phyloP scores from a whole-genome alignment of 495 filamentous ascomycete species.

The Pyrenopolyporus hunteri region DNA sequence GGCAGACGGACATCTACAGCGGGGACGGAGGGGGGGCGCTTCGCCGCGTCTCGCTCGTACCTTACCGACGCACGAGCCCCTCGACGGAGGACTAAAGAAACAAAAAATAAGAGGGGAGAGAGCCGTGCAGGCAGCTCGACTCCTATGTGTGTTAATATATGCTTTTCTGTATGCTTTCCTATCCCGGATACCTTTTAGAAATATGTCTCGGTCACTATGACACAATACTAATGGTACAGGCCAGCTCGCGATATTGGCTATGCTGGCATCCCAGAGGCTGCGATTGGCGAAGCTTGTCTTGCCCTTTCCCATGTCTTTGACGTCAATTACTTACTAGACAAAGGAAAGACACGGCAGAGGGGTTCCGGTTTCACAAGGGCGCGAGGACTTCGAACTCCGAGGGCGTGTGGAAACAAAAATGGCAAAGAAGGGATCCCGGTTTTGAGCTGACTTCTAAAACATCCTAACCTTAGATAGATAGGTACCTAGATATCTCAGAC shows the following conservation, averaged over 20 bases:
- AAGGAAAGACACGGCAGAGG: constrained; percentile 23
- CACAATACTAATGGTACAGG: constrained; percentile 8
- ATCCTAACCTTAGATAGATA: neutral
- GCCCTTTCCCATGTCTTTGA: constrained; percentile 25
- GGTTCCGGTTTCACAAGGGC: constrained; percentile 27
- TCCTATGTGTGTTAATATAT: too few species aligned
- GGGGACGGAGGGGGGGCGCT: too few species aligned
- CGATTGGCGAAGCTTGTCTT: constrained; percentile 22
- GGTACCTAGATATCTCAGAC: too few species aligned
- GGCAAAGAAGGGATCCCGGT: neutral
- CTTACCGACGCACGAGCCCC: constrained; percentile 10
- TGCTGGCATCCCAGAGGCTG: constrained; percentile 22
- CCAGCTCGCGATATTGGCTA: constrained; percentile 10
- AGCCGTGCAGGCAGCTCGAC: too few species aligned
- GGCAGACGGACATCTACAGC: constrained; percentile 2
- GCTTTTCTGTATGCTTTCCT: constrained; percentile 10
- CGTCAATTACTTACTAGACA: constrained; percentile 30
- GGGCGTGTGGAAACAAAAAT: neutral
- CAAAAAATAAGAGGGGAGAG: too few species aligned
- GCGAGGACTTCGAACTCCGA: constrained; percentile 5
- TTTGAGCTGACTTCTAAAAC: constrained; percentile 16
- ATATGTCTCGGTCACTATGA: constrained; percentile 6
- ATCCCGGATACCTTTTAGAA: constrained; percentile 5
- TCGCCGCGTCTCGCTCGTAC: too few species aligned
- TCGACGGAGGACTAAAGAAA: too few species aligned